These are phyloP conservation scores for Biscogniauxia marginata DNA, from an alignment of 2,329 filamentous ascomycete species.

Conservation along the genomic window DNA sequence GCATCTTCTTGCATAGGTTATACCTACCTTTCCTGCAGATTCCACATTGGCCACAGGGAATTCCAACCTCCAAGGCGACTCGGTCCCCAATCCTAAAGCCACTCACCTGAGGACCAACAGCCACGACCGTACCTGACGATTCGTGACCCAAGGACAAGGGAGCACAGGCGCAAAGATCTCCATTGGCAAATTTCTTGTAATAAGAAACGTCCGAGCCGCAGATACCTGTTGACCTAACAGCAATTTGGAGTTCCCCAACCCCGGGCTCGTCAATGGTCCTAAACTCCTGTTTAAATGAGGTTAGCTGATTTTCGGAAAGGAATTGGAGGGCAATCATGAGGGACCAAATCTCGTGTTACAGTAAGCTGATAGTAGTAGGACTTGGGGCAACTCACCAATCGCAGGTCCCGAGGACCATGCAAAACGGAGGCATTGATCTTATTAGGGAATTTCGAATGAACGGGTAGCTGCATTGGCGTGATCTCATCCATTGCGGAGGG, in stretches of 20 bases:
- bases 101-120: conserved; percentile 50
- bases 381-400: conserved; percentile 47
- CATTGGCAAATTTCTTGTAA: conserved; percentile 71
- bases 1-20: conserved; percentile 61
- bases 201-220: conserved; percentile 71
- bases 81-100: conserved; percentile 56
- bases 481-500: conserved; percentile 48
- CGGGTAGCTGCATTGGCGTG: conserved; percentile 44
- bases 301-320: conserved; percentile 14
- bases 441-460: conserved; percentile 40
- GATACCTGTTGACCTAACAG: conserved; percentile 64
- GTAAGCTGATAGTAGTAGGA: conserved; percentile 18
- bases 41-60: conserved; percentile 38
- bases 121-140: conserved; percentile 58
- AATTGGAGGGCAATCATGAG: not conserved
- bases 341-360: conserved; percentile 30
- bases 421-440: conserved; percentile 54
- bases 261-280: conserved; percentile 47
- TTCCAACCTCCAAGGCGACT: conserved; percentile 45
- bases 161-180: conserved; percentile 64
- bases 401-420: conserved; percentile 56
- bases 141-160: conserved; percentile 66
- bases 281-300: conserved; percentile 42
- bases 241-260: conserved; percentile 60
- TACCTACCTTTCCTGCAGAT: conserved; percentile 53